phyloP scores from a whole-genome alignment of 768 basidiomycete genomes.

The Amanita inopinata region DNA sequence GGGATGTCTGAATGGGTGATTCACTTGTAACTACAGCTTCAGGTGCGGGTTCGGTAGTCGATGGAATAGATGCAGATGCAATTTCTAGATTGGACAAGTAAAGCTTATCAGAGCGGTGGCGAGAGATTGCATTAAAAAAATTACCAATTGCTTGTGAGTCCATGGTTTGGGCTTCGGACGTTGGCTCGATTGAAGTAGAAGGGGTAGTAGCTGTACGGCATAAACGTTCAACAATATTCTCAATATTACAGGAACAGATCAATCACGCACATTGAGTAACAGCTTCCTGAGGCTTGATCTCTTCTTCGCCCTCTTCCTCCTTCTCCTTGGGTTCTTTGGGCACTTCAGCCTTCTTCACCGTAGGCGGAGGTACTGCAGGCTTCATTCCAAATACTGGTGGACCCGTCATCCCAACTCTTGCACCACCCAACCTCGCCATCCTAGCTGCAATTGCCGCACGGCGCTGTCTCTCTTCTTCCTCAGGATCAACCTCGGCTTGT shows the following conservation, averaged over 20 bases:
- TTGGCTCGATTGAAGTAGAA: too few relatives aligned
- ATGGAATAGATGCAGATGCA: background rate
- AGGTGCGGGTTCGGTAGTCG: slow-evolving; percentile 11
- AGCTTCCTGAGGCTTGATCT: too few relatives aligned
- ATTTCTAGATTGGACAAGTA: too few relatives aligned
- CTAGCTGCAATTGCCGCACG: slow-evolving; percentile 84
- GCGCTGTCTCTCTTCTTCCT: slow-evolving; percentile 68
- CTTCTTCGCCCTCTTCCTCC: slow-evolving; percentile 3
- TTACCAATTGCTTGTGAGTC: too few relatives aligned
- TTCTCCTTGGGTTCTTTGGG: too few relatives aligned
- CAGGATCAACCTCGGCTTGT: slow-evolving; percentile 30
- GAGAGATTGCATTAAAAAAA: too few relatives aligned
- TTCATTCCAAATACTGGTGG: slow-evolving; percentile 60
- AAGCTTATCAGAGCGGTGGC: too few relatives aligned
- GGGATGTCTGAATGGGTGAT: slow-evolving; percentile 24
- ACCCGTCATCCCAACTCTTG: slow-evolving; percentile 63
- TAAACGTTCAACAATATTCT: too few relatives aligned
- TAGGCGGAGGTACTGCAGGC: slow-evolving; percentile 10
- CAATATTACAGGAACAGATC: too few relatives aligned
- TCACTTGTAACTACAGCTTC: slow-evolving; percentile 7
- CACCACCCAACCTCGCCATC: slow-evolving; percentile 88
- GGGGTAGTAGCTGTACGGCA: too few relatives aligned
- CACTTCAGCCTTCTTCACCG: slow-evolving; percentile 4
- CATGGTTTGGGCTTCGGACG: too few relatives aligned
- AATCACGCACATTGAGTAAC: too few relatives aligned